Percentiles rank a stretch among this genome's conserved stretches.
Evolutionary conservation across 2,329 filamentous ascomycete genomes (phyloP).

Genomic region (Alternaria brassicae): DNA sequence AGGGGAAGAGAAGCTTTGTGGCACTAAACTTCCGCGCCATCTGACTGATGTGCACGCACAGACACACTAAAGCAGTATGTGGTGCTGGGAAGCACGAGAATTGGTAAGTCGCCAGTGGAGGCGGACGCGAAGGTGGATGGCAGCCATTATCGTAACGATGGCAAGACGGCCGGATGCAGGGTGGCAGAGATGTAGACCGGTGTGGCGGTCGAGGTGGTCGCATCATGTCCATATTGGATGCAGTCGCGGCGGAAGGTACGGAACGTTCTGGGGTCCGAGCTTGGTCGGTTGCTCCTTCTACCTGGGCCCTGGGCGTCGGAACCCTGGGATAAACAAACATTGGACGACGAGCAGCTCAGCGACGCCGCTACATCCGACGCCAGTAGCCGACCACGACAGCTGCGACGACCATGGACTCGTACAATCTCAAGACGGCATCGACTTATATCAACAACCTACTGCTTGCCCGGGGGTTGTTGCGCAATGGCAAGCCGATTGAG

Average conservation of each 20-base stretch:
- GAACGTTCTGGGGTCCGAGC: constrained; percentile 9
- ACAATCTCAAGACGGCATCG: constrained; percentile 66
- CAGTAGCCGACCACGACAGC: constrained; percentile 35
- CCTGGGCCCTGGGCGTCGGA: constrained; percentile 2
- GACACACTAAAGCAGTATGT: neutral
- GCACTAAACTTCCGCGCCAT: neutral
- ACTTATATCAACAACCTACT: constrained; percentile 71
- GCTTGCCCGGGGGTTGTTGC: constrained; percentile 67
- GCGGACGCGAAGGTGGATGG: neutral
- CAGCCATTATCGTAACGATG: neutral
- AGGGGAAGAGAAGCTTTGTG: neutral
- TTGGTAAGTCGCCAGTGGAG: neutral
- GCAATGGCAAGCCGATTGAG: constrained; percentile 75
- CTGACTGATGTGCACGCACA: neutral
- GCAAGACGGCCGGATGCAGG: neutral
- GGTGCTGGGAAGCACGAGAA: neutral
- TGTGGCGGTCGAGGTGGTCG: neutral
- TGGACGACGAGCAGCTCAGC: constrained; percentile 9
- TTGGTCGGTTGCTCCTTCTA: constrained; percentile 15
- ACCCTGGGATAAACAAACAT: constrained; percentile 23
- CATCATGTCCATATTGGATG: neutral
- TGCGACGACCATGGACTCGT: constrained; percentile 49
- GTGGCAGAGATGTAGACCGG: neutral
- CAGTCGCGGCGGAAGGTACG: neutral
- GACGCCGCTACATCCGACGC: constrained; percentile 12